Base-by-base conservation (phyloP, 345 rosid species). In the Triadica sebifera region DNA sequence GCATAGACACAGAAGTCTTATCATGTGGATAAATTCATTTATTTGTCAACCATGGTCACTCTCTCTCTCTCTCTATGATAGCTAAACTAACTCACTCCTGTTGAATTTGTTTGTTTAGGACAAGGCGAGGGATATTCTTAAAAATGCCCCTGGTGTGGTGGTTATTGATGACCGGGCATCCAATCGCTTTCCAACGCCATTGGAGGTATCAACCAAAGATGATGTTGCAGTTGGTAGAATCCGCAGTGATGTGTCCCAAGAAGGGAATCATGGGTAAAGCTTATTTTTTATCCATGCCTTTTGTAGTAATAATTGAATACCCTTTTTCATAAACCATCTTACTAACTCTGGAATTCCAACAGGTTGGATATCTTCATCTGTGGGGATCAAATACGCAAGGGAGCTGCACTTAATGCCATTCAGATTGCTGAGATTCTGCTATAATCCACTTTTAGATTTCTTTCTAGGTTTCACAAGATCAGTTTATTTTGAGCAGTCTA, bases 301-400 rank as follows among this genome's bases (percentile, higher is more conserved):
- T 4, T 16, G 6, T 50, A 64, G 46, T 43, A 24, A 25, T 62
- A 57, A 10, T 71, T 55, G 65, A 6, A 47, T 72, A 29, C 68
- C 37, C 59, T 45, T 65, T 43, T 0, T 24, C 7, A 20, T 12
- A 39, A 29, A 29, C 34, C 34, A 3, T 16, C 15, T 9, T 25
- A 64, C 72, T 78, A 50, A 81, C 24, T 51, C 8, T 43, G 25
- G 58, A 49, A 47, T 75, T 64, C 25, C 43, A 66, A 80, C 89
- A 92, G 98, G 77, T 81, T 95, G 93, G 99, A 95, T 78, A 89
- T 93, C 77, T 93, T 95, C 80, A 94, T 95, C 20, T 93, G 99
- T 38, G 98, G 99, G 58, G 98, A 95, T 79, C 98, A 95, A 84
- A 89, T 93, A 81, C 93, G 98, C 74, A 95, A 95, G 82, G 99